Base-by-base conservation (phyloP, 2,329 filamentous ascomycete genomes). In the Grosmannia penicillata region DNA sequence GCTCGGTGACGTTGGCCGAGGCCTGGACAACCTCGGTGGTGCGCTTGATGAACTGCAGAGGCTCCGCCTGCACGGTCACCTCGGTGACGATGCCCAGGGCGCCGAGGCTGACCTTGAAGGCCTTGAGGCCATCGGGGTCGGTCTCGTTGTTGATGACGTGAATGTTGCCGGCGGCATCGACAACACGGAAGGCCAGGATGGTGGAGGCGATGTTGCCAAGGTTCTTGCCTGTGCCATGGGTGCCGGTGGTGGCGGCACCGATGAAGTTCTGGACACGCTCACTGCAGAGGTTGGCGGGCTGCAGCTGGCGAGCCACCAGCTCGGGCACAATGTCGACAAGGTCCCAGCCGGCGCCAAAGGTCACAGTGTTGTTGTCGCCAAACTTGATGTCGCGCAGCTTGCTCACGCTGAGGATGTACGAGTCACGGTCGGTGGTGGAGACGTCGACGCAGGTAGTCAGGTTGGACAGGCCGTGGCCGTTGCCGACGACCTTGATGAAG, bases 211-310 rank as follows among this genome's bases (percentile, higher is more conserved):
- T 17, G 17, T 34, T 34, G 33, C 33, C 23, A 2, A 34, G 33
- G 15, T 6, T 15, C n/a, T 34, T 24, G 3, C 33, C 33, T 8
- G 33, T 34, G 18, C 33, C 33, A n/a, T 34, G 33, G n/a, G 33
- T 34, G n/a, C 33, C 33, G n/a, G 33, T 10, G 4, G 33, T 34
- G 8, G 33, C 33, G 4, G 33, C 33, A 11, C 33, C 33, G 22
- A 34, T 34, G 13, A 34, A 34, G 22, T 34, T 34, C 33, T 34
- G 33, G 13, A 34, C 33, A n/a, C 33, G n/a, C 33, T 34, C 33
- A 14, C 33, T 34, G 33, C 22, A 26, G 8, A 34, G 33, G 33
- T 34, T 34, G 14, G 33, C 22, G 3, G 24, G 33, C 33, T 34
- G 33, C 33, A 34, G 24, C 1, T 22, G 21, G 22, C 25, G 33